Evolutionary conservation across 768 basidiomycete genomes (phyloP), one percentile per base, ranked within the genome.

Genomic region (Termitomyces sp.): DNA sequence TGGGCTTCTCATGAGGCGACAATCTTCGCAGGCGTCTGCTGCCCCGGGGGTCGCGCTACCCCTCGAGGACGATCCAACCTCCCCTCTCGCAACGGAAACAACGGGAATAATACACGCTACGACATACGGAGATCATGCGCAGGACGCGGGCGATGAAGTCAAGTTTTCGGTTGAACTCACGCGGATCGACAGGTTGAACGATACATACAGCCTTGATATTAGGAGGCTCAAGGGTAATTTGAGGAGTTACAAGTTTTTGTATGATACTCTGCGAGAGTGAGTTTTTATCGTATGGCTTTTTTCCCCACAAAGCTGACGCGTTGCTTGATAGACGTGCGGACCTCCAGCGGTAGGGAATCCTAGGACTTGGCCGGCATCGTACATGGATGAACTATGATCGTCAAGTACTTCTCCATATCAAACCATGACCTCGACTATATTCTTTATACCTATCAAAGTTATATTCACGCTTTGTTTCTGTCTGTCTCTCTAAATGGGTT

Each of bases 101-200:
- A 52, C 70, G 40, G 38, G 75, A n/a, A 72, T 72, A 52, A 62
- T 66, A 1, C 47, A 55, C n/a, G 82, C 87, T 55, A 74, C 86
- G 22, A 67, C 87, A 22, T 98, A 96, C 66, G 95, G 95, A 14
- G 91, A 91, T 56, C 64, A 75, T n/a, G 68, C 78, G 4, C 83
- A 90, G 63, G 97, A 98, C 67, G 83, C 84, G 20, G 94, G 94
- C 32, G 96, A 96, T 65, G 97, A 98, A 84, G 93, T 99, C 63
- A 85, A 92, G 63, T 98, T 98, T 78, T 92, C 86, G 13, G 89
- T 98, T 60, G 97, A 99, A 76, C 73, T 99, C 61, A 98, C 96
- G 48, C 77, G 90, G 65, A 78, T 99, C 65, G 89, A 92, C 71
- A 84, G 93, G 61, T 79, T 98, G 65, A 91, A 87, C 63, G 92